A percentile compares a stretch with the other conserved stretches of the same genome.
Evolutionary conservation across 1,284 basidiomycete genomes (phyloP).

Genomic region (Moesziomyces sp.): DNA sequence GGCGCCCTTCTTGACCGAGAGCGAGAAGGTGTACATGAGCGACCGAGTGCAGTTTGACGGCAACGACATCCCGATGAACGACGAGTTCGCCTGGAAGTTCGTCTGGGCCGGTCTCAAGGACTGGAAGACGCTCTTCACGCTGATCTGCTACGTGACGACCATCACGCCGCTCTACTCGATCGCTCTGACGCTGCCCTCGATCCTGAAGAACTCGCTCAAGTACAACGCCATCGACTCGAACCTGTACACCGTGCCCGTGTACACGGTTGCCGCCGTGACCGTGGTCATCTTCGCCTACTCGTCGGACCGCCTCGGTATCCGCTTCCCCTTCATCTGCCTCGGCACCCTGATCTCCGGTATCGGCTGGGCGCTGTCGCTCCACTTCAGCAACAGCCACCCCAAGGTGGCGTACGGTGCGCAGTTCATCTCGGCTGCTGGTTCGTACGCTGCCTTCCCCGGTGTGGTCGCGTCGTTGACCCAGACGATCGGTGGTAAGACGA

Average conservation of each 20-base stretch:
- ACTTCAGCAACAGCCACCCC: constrained; percentile 27
- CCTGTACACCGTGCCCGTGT: constrained; percentile 70
- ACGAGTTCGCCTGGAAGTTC: constrained; percentile 54
- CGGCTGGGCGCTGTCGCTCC: constrained; percentile 53
- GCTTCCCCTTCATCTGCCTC: constrained; percentile 49
- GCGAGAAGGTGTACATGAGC: constrained; percentile 52
- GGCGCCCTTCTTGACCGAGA: constrained; percentile 51
- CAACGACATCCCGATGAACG: constrained; percentile 56
- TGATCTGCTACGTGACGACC: constrained; percentile 56
- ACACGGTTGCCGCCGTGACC: constrained; percentile 67
- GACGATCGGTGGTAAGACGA: constrained; percentile 54
- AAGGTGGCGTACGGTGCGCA: constrained; percentile 53
- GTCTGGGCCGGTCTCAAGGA: constrained; percentile 55
- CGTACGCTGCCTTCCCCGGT: constrained; percentile 53
- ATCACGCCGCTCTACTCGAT: constrained; percentile 58
- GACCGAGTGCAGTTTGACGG: constrained; percentile 54
- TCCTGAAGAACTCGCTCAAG: constrained; percentile 55
- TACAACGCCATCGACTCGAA: constrained; percentile 54
- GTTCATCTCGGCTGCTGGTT: constrained; percentile 56
- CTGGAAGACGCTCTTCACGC: constrained; percentile 57
- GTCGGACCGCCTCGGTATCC: constrained; percentile 44
- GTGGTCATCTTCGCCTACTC: constrained; percentile 58
- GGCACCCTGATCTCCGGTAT: constrained; percentile 48
- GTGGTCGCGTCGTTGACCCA: constrained; percentile 53
- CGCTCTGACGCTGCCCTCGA: constrained; percentile 58